Percentiles rank a stretch among this genome's conserved stretches.
These are phyloP conservation scores for Aspergillus nidulans DNA, from an alignment of 495 filamentous ascomycete genomes.

Conservation along the genomic window DNA sequence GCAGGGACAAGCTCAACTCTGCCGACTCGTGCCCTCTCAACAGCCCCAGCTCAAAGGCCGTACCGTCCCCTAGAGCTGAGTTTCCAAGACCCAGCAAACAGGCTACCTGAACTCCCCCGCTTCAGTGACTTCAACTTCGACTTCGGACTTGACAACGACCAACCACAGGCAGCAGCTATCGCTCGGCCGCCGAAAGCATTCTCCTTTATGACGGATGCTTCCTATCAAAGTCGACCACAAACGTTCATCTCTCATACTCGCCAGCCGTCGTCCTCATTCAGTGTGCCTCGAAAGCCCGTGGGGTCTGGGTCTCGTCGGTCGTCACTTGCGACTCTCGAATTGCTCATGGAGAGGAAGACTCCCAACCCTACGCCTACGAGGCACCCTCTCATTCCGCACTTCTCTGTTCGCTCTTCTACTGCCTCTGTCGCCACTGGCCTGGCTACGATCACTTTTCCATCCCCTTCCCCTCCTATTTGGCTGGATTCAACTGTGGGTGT, in stretches of 20 bases:
- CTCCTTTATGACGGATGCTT: constrained; percentile 16
- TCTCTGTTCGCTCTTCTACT: constrained; percentile 25
- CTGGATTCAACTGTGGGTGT: constrained; percentile 13
- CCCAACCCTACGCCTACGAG: constrained; percentile 2
- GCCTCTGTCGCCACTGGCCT: constrained; percentile 16
- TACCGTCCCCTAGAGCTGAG: constrained; percentile 60
- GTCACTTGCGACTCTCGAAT: constrained; percentile 28
- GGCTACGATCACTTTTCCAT: constrained; percentile 6
- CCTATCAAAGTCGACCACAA: constrained; percentile 19
- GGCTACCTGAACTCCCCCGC: constrained; percentile 54
- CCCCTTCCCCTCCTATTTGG: constrained; percentile 11
- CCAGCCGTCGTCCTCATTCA: constrained; percentile 27
- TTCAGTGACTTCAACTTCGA: constrained; percentile 30
- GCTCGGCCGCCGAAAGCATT: constrained; percentile 28
- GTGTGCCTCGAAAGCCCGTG: constrained; percentile 39
- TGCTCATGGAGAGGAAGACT: constrained; percentile 21
- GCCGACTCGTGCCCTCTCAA: constrained; percentile 28
- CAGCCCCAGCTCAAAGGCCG: constrained; percentile 2
- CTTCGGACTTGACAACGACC: constrained; percentile 24
- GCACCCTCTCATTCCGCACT: constrained; percentile 40
- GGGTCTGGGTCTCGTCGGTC: constrained; percentile 32
- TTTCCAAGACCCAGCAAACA: constrained; percentile 63
- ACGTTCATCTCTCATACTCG: constrained; percentile 7
- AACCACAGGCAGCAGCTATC: constrained; percentile 13
- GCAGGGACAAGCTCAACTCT: constrained; percentile 21